phyloP scores from a whole-genome alignment of 768 basidiomycete species.

The Xerocomus brunneocitrinus region DNA sequence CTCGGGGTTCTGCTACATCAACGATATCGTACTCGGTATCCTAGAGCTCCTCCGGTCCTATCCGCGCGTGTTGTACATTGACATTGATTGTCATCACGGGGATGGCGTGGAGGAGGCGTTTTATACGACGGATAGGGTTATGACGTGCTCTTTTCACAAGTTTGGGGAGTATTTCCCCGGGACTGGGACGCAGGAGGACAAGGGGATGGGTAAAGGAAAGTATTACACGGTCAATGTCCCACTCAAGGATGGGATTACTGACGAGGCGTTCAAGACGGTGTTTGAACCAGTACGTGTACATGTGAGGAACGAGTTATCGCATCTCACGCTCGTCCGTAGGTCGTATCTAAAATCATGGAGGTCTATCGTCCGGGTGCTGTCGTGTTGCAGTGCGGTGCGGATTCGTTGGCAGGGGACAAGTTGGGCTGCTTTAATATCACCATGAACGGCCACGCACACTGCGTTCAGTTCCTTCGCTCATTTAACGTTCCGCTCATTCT shows the following conservation, averaged over 20 bases:
- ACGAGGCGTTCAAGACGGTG: slow-evolving; percentile 81
- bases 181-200: slow-evolving; percentile 78
- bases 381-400: slow-evolving; percentile 92
- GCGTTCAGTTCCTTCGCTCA: slow-evolving; percentile 79
- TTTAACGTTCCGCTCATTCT: slow-evolving; percentile 85
- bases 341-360: slow-evolving; percentile 80
- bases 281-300: slow-evolving; percentile 78
- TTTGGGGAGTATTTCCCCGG: slow-evolving; percentile 83
- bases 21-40: slow-evolving; percentile 93
- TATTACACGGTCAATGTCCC: slow-evolving; percentile 93
- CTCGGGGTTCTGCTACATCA: slow-evolving; percentile 98
- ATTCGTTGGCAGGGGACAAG: slow-evolving; percentile 93
- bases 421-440: slow-evolving; percentile 94
- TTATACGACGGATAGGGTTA: slow-evolving; percentile 94
- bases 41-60: slow-evolving; percentile 85
- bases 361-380: slow-evolving; percentile 85
- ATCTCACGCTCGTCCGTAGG: slow-evolving; percentile 38
- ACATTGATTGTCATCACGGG: slow-evolving; percentile 98
- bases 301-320: neutral
- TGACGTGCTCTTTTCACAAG: slow-evolving; percentile 97
- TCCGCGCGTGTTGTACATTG: slow-evolving; percentile 91
- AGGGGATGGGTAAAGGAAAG: slow-evolving; percentile 77
- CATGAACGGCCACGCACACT: slow-evolving; percentile 92
- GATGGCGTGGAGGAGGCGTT: slow-evolving; percentile 99
- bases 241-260: slow-evolving; percentile 89